Base-by-base conservation (phyloP, 345 rosid genomes). In the Bruguiera parviflora region DNA sequence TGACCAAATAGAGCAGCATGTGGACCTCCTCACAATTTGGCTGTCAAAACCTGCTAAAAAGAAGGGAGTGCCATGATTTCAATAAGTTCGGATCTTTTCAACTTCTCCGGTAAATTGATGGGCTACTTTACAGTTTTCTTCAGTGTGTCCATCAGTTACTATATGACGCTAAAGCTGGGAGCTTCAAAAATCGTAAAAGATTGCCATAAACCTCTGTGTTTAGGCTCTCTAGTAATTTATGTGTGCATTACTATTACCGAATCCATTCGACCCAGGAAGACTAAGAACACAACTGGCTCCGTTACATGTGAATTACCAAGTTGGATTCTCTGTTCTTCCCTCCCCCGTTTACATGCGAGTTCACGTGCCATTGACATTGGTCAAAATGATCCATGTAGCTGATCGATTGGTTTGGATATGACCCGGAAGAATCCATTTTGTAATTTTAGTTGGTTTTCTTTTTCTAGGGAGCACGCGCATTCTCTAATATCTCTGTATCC, bases 361-460 rank as follows among this genome's bases (percentile, higher is more conserved):
- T 58, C 81, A 70, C 73, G 53, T 73, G 75, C 61, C 55, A 49
- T 20, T 2, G 27, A 74, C 70, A 63, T 0, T 27, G 19, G 63
- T 73, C 69, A 66, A 63, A 33, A n/a, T 24, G 19, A 21, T 49
- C 47, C 10, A 4, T 47, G 16, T 22, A 5, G 49, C 6, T 25
- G 72, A 62, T 63, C 58, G 28, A 62, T 22, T 9, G 24, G 13
- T 39, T 62, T 19, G 25, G 35, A 46, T 39, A 35, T 64, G 33
- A 5, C 10, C 53, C 16, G 8, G 27, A 33, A 33, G 29, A 4
- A 58, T 33, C 52, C 52, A 53, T 25, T 15, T 43, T 60, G 64
- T 35, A 27, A 11, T 20, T 32, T 35, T 32, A 25, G 24, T 46
- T n/a, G 20, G 18, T 35, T 16, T 25, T 1, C 16, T 58, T 8